Evolutionary conservation across 1,284 basidiomycete genomes (phyloP).

Genomic region (Gymnopus androsaceus): DNA sequence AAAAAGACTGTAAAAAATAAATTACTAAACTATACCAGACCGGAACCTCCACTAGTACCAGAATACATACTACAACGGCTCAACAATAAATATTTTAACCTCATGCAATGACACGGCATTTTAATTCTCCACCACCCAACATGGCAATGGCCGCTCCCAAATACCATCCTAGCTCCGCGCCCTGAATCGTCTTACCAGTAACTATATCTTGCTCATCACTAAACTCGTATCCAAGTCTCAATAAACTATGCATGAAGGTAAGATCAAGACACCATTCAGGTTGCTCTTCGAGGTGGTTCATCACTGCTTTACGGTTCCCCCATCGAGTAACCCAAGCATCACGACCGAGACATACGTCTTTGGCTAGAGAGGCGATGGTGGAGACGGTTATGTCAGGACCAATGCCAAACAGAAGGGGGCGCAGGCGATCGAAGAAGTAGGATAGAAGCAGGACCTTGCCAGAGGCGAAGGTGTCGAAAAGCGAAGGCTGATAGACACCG

Average conservation of each 20-base stretch:
- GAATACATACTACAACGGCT: too few species aligned
- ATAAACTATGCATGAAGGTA: conserved; percentile 90
- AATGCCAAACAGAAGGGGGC: conserved; percentile 64
- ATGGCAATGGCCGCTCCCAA: conserved; percentile 83
- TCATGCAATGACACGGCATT: conserved; percentile 31
- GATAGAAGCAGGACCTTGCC: conserved; percentile 86
- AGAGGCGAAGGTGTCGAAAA: conserved; percentile 83
- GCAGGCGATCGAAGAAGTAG: conserved; percentile 96
- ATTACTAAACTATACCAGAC: too few species aligned
- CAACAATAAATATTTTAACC: too few species aligned
- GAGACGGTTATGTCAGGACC: conserved; percentile 55
- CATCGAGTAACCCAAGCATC: conserved; percentile 60
- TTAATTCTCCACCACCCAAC: conserved; percentile 63
- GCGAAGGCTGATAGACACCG: conserved; percentile 96
- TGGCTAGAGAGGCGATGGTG: conserved; percentile 66
- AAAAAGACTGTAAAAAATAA: too few species aligned
- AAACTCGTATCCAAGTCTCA: conserved; percentile 87
- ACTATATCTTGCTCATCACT: conserved; percentile 64
- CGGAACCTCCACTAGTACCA: too few species aligned
- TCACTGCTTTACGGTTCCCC: conserved; percentile 53
- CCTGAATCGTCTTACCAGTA: conserved; percentile 87
- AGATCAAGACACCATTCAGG: conserved; percentile 96
- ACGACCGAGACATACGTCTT: conserved; percentile 72
- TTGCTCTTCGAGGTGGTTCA: conserved; percentile 78
- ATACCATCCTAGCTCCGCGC: conserved; percentile 95